Conservation (phyloP, 257 asterid species). For the Solanum arcanum region DNA sequence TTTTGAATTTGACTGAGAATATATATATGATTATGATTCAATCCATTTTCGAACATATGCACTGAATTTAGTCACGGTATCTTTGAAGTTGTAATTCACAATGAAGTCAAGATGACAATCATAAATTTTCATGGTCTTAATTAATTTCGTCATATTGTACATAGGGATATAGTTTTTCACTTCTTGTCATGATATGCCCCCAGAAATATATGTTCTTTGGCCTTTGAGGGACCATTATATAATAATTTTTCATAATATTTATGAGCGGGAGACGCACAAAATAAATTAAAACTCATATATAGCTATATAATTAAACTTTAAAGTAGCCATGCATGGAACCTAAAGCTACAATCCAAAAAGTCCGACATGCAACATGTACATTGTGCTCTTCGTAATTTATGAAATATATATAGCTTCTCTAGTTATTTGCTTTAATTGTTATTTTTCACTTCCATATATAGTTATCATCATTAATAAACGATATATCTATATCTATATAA, state of each 20-base stretch:
- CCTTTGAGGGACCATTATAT: not conserved
- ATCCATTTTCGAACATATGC: not conserved
- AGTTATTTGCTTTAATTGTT: not conserved
- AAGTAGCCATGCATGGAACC: conserved; percentile 20
- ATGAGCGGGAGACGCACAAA: conserved; percentile 5
- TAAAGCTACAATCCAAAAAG: conserved; percentile 2
- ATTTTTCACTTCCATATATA: not conserved
- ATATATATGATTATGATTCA: not conserved
- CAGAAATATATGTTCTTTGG: not conserved
- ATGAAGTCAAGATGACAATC: not conserved
- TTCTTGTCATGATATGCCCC: not conserved
- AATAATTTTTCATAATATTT: not conserved
- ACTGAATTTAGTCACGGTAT: not conserved
- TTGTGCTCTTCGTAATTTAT: not conserved
- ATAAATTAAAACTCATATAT: not conserved
- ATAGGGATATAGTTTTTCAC: not conserved
- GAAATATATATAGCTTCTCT: not conserved
- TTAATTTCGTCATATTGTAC: not conserved
- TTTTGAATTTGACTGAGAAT: not conserved
- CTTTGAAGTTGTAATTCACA: not conserved
- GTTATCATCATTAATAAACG: not conserved
- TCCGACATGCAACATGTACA: conserved; percentile 12
- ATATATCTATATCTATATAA: not conserved
- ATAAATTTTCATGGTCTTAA: not conserved
- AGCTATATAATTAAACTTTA: not conserved